These are phyloP conservation scores for Pythium dissotocum DNA, from an alignment of 352 stramenopile genomes.

Conservation along the genomic window DNA sequence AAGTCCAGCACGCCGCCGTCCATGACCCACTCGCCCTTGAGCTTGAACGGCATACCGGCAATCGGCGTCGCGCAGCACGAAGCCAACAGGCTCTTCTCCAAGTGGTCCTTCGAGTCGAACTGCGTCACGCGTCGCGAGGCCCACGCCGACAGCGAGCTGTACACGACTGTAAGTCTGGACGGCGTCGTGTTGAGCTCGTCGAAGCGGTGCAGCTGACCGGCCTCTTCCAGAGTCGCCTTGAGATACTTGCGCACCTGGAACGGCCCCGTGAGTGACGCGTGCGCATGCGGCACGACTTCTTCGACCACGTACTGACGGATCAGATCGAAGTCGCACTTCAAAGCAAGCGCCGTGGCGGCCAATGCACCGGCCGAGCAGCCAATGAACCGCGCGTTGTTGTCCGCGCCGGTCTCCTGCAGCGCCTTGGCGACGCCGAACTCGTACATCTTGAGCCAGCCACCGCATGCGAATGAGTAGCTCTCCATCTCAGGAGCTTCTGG, in stretches of 20 bases:
- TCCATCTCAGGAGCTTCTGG: constrained; percentile 4
- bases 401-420: constrained; percentile 71
- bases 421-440: constrained; percentile 86
- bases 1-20: constrained; percentile 86
- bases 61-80: constrained; percentile 83
- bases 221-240: constrained; percentile 40
- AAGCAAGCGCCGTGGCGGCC: constrained; percentile 64
- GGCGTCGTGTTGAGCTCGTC: constrained; percentile 47
- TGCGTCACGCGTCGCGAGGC: constrained; percentile 61
- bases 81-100: constrained; percentile 65
- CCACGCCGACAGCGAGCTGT: constrained; percentile 73
- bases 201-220: constrained; percentile 47
- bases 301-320: constrained; percentile 68
- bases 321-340: constrained; percentile 73
- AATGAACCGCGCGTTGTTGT: constrained; percentile 62
- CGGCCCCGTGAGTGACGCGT: constrained; percentile 48
- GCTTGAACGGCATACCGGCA: constrained; percentile 77
- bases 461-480: constrained; percentile 87
- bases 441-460: constrained; percentile 90
- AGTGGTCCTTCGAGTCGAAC: constrained; percentile 66
- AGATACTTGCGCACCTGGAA: constrained; percentile 75
- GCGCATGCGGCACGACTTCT: constrained; percentile 50
- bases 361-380: constrained; percentile 79
- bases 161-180: constrained; percentile 60
- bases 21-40: constrained; percentile 87